These are phyloP conservation scores for Hypsizygus ulmarius DNA, from an alignment of 1,284 basidiomycete species.

Conservation along the genomic window DNA sequence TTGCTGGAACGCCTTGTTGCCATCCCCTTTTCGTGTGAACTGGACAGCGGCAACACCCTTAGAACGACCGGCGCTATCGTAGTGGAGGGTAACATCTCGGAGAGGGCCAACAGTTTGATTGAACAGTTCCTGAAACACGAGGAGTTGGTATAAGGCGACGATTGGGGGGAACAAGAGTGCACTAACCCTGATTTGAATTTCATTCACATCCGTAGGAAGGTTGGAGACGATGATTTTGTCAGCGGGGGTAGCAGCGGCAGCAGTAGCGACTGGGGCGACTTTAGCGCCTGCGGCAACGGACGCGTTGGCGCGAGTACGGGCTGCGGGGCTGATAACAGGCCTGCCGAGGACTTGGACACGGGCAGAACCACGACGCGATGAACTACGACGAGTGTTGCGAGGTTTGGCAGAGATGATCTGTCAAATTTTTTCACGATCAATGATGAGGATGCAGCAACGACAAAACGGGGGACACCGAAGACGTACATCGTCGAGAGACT, in stretches of 20 bases:
- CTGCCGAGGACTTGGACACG: constrained; percentile 61
- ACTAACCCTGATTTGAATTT: constrained; percentile 87
- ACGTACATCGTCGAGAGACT: constrained; percentile 86
- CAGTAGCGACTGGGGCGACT: constrained; percentile 25
- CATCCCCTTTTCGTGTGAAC: constrained; percentile 88
- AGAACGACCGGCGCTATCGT: constrained; percentile 82
- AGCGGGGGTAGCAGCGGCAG: constrained; percentile 42
- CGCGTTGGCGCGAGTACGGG: constrained; percentile 54
- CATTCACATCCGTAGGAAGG: constrained; percentile 93
- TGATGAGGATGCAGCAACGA: constrained; percentile 12
- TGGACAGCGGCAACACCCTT: constrained; percentile 89
- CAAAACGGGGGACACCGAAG: constrained; percentile 5
- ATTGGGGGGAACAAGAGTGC: not conserved
- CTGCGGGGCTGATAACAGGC: constrained; percentile 40
- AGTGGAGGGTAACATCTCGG: constrained; percentile 80
- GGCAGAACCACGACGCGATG: constrained; percentile 42
- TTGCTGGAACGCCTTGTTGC: constrained; percentile 86
- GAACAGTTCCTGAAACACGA: constrained; percentile 81
- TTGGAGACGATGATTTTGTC: constrained; percentile 98
- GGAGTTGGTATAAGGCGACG: constrained; percentile 1
- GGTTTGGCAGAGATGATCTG: constrained; percentile 76
- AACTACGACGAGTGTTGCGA: constrained; percentile 47
- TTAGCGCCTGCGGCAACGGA: constrained; percentile 41
- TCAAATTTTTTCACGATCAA: constrained; percentile 11
- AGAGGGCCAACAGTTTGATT: constrained; percentile 87